Percentiles rank a stretch among this genome's conserved stretches.
Conservation (phyloP, 1,139 yeast genomes). For the Geotrichum europaeum region DNA sequence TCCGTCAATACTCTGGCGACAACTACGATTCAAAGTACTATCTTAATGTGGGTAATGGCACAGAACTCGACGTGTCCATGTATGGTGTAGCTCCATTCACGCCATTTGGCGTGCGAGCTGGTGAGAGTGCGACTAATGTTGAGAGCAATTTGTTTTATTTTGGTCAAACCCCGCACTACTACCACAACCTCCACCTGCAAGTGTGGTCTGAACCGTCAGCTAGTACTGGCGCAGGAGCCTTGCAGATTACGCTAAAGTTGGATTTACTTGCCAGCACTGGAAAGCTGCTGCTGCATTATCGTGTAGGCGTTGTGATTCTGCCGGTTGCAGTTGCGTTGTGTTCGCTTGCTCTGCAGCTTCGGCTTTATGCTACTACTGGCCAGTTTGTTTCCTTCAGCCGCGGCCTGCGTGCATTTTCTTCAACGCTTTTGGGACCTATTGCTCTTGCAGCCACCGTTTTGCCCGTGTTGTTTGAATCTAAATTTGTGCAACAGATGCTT, state of each 20-base stretch:
- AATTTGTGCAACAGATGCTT: conserved; percentile 20
- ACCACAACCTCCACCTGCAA: conserved; percentile 33
- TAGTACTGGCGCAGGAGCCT: conserved; percentile 1
- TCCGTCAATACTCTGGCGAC: conserved; percentile 61
- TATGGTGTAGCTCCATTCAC: conserved; percentile 81
- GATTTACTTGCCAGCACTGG: conserved; percentile 36
- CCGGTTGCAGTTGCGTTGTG: conserved; percentile 31
- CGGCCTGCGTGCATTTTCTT: conserved; percentile 39
- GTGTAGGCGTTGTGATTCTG: conserved; percentile 31
- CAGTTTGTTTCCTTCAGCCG: conserved; percentile 48
- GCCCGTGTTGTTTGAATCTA: conserved; percentile 33
- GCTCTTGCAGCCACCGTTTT: conserved; percentile 36
- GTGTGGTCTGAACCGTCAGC: conserved; percentile 33
- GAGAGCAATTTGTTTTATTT: conserved; percentile 16
- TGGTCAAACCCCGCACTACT: conserved; percentile 15
- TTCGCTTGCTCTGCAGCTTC: conserved; percentile 28
- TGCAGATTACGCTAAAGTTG: conserved; percentile 30
- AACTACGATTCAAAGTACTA: conserved; percentile 79
- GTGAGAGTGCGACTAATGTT: conserved; percentile 17
- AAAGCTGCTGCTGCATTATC: conserved; percentile 33
- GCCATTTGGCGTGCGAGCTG: conserved; percentile 41
- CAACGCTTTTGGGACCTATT: conserved; percentile 26
- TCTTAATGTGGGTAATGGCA: conserved; percentile 36
- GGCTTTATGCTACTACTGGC: conserved; percentile 29
- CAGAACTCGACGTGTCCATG: conserved; percentile 39